These are phyloP conservation scores for Plasmodium fragile DNA, from an alignment of 169 alveolate species.

Conservation along the genomic window DNA sequence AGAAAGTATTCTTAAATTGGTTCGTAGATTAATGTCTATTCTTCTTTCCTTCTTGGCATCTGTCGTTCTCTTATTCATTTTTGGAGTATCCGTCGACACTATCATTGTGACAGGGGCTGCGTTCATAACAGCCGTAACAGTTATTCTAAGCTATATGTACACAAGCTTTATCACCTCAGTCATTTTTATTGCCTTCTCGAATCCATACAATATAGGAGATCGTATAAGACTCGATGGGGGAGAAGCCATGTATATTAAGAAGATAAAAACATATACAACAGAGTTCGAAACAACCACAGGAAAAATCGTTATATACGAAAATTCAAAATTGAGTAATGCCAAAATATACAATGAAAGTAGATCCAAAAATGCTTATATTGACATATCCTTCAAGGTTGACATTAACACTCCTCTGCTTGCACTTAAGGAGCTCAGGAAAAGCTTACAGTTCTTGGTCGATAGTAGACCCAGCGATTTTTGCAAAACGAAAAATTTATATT, in stretches of 20 bases:
- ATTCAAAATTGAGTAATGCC: constrained; percentile 86
- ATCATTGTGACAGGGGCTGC: constrained; percentile 93
- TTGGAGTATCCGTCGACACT: constrained; percentile 90
- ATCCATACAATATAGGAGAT: constrained; percentile 91
- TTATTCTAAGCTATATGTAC: constrained; percentile 88
- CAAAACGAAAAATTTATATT: constrained; percentile 82
- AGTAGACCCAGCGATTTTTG: constrained; percentile 89
- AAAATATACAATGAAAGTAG: constrained; percentile 90
- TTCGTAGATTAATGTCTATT: constrained; percentile 85
- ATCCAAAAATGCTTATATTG: constrained; percentile 85
- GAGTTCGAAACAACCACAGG: constrained; percentile 88
- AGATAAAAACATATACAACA: constrained; percentile 89
- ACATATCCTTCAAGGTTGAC: constrained; percentile 84
- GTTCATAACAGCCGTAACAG: constrained; percentile 88
- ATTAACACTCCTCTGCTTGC: constrained; percentile 88
- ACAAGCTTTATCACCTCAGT: constrained; percentile 91
- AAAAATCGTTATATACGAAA: constrained; percentile 87
- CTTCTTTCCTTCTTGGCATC: constrained; percentile 84
- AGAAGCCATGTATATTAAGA: constrained; percentile 86
- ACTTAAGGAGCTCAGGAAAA: constrained; percentile 81
- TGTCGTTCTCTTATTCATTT: constrained; percentile 83
- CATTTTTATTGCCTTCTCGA: constrained; percentile 90
- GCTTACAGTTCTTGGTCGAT: constrained; percentile 83
- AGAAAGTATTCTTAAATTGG: constrained; percentile 88
- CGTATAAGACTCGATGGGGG: constrained; percentile 88